Percentiles rank a stretch among this genome's conserved stretches.
phyloP scores from a whole-genome alignment of 495 filamentous ascomycete species.

The Hypoxylon fragiforme region DNA sequence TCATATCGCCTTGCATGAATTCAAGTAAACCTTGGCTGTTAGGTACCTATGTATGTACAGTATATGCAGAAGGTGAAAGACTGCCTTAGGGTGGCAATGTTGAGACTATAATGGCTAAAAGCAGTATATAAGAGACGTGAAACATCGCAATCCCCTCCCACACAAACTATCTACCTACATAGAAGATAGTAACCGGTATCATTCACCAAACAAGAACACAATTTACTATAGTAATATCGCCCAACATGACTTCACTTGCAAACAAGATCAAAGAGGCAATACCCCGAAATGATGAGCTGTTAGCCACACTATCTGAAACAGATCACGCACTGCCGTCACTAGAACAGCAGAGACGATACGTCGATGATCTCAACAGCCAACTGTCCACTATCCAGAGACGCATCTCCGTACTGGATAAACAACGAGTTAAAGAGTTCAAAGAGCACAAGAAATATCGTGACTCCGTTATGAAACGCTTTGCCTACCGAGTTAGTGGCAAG shows the following conservation, averaged over 20 bases:
- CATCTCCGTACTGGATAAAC: slow-evolving; percentile 29
- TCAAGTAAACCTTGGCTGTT: too few relatives aligned
- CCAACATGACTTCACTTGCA: slow-evolving; percentile 26
- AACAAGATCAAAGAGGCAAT: slow-evolving; percentile 31
- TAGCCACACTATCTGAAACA: slow-evolving; percentile 44
- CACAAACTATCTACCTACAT: too few relatives aligned
- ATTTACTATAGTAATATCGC: not conserved
- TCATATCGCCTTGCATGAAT: too few relatives aligned
- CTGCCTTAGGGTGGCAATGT: too few relatives aligned
- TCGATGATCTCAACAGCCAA: slow-evolving; percentile 43
- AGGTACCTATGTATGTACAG: too few relatives aligned
- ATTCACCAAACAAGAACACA: not conserved
- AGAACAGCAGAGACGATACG: slow-evolving; percentile 43
- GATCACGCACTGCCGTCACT: slow-evolving; percentile 47
- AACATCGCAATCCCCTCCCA: too few relatives aligned
- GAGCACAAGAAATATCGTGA: slow-evolving; percentile 55
- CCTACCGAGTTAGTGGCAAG: slow-evolving; percentile 48
- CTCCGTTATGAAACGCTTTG: slow-evolving; percentile 48
- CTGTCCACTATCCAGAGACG: slow-evolving; percentile 28
- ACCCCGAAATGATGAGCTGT: slow-evolving; percentile 39
- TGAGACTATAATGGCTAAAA: too few relatives aligned
- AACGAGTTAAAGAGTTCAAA: slow-evolving; percentile 46
- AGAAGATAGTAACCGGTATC: too few relatives aligned
- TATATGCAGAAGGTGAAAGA: too few relatives aligned
- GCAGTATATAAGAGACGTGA: too few relatives aligned